Base-by-base conservation (phyloP, 306 rosid genomes). In the Rosa multiflora region DNA sequence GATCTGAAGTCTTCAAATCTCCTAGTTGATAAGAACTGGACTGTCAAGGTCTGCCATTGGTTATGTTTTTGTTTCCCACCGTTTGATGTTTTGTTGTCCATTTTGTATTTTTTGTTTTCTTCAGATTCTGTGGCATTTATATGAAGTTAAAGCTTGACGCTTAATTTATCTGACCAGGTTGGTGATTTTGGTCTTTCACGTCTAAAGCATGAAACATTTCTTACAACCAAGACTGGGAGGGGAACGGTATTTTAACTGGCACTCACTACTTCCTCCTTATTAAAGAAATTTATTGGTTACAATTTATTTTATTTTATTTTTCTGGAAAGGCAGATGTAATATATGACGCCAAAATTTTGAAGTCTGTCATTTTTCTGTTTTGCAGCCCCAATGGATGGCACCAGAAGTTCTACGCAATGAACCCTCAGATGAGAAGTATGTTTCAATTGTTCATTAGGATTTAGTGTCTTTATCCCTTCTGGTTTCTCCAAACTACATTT, bases 321-420 rank as follows among this genome's bases (percentile, higher is more conserved):
- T 18, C 21, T 2, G 21, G 12, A 64, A 32, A 2, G 70, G 44
- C 5, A 35, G 70, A 35, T 67, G 14, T 74, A 72, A 40, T 78
- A 58, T 62, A 12, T 68, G 42, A 51, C 63, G 40, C 71, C 69
- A 62, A 32, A 39, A 59, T 58, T 71, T 69, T 58, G 1, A 53
- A 74, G 51, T 59, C 67, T 76, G 52, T 39, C 47, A 52, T 78
- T 78, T 80, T 84, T 85, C 55, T 84, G 42, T 74, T 84, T 78
- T 84, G 78, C 62, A 96, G 99, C 99, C 98, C 82, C 99, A 96
- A 88, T 96, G 99, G 99, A 96, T 96, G 99, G 99, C 99, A 75
- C 99, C 99, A 48, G 99, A 96, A 91, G 97, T 96, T 84, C 97
- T 96, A 81, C 99, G 99, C 53, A 91, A 96, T 51, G 99, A 96